Evolutionary conservation across 2,329 filamentous ascomycete genomes (phyloP).

Genomic region (Fusarium avenaceum): DNA sequence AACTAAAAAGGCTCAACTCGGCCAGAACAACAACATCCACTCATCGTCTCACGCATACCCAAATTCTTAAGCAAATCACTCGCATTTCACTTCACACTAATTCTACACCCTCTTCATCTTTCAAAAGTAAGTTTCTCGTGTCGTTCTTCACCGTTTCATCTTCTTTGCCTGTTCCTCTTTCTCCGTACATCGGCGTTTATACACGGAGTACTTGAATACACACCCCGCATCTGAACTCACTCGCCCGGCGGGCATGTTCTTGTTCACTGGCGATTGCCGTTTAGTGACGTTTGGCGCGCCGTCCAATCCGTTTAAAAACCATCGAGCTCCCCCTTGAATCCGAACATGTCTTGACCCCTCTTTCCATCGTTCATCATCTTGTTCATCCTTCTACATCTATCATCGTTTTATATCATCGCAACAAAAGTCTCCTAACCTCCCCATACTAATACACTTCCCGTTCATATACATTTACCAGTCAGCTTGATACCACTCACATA

Average conservation of each 20-base stretch:
- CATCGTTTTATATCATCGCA: constrained; percentile 16
- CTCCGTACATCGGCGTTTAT: constrained; percentile 32
- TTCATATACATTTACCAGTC: constrained; percentile 36
- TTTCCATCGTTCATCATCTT: constrained; percentile 38
- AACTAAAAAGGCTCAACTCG: constrained; percentile 9
- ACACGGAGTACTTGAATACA: constrained; percentile 43
- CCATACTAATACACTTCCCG: background rate
- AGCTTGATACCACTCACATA: constrained; percentile 19
- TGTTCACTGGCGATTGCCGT: constrained; percentile 30
- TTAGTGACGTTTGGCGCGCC: constrained; percentile 44
- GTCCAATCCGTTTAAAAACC: constrained; percentile 46
- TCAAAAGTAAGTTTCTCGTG: constrained; percentile 38
- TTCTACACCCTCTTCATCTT: constrained; percentile 8
- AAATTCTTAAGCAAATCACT: constrained; percentile 6
- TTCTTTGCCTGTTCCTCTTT: background rate
- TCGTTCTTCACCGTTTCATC: constrained; percentile 9
- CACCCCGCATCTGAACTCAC: constrained; percentile 38
- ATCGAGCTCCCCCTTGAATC: constrained; percentile 30
- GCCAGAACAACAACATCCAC: constrained; percentile 12
- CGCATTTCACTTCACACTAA: constrained; percentile 6
- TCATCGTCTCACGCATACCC: constrained; percentile 12
- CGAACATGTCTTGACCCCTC: constrained; percentile 34
- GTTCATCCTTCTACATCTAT: constrained; percentile 17
- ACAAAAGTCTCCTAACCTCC: constrained; percentile 8
- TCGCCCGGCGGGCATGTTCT: constrained; percentile 11